Percentiles rank a stretch among this genome's conserved stretches.
phyloP scores from a whole-genome alignment of 352 stramenopile species.

The Halophytophthora polymorphica region DNA sequence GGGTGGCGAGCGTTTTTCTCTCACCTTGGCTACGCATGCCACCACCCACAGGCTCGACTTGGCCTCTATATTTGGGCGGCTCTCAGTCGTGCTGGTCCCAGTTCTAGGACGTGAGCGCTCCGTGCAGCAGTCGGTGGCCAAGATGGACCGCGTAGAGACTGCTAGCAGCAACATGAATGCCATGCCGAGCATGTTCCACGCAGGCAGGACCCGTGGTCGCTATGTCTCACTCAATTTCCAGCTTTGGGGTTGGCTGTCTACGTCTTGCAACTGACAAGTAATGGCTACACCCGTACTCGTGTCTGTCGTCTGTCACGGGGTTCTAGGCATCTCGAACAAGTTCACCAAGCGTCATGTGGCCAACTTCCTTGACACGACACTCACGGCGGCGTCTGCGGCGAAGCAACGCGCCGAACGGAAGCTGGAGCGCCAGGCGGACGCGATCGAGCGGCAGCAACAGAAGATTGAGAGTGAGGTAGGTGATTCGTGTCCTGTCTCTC shows the following conservation, averaged over 20 bases:
- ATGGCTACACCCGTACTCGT: not conserved
- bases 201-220: conserved; percentile 14
- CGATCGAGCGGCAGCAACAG: conserved; percentile 75
- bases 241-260: not conserved
- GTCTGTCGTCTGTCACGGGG: not conserved
- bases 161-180: conserved; percentile 25
- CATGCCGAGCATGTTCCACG: conserved; percentile 35
- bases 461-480: conserved; percentile 74
- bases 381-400: conserved; percentile 63
- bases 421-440: conserved; percentile 55
- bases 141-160: conserved; percentile 38
- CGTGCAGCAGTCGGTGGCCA: conserved; percentile 1
- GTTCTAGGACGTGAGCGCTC: not conserved
- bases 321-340: conserved; percentile 75
- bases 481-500: not conserved
- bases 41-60: too few species aligned
- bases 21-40: too few species aligned
- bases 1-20: too few species aligned
- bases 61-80: conserved; percentile 30
- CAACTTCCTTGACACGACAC: conserved; percentile 76
- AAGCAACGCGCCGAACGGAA: conserved; percentile 64
- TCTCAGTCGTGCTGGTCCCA: conserved; percentile 9
- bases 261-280: not conserved
- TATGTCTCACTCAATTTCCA: not conserved
- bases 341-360: conserved; percentile 70